phyloP scores from a whole-genome alignment of 169 alveolate genomes.

The Toxoplasma gondii region DNA sequence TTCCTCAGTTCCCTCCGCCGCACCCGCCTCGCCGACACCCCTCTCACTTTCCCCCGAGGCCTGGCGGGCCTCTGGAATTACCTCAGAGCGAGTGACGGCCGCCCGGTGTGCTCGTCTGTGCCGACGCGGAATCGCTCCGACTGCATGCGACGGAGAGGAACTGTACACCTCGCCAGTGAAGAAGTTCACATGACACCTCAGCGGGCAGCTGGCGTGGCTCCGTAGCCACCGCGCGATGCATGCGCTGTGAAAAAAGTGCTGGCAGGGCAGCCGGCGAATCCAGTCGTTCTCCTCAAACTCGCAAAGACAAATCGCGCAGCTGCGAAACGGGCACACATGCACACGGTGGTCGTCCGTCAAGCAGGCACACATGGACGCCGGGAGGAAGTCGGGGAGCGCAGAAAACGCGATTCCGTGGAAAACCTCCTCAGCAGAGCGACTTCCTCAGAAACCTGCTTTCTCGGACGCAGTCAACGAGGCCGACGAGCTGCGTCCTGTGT shows the following conservation, averaged over 20 bases:
- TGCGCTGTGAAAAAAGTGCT: conserved; percentile 78
- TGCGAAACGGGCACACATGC: background rate
- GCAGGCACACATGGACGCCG: background rate
- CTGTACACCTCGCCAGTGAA: conserved; percentile 10
- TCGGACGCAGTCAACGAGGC: too few relatives aligned
- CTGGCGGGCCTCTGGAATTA: too few relatives aligned
- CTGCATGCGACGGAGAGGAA: background rate
- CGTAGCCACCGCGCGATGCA: conserved; percentile 83
- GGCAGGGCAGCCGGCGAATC: conserved; percentile 80
- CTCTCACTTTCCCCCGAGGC: too few relatives aligned
- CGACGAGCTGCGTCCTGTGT: too few relatives aligned
- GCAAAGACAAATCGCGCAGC: conserved; percentile 54
- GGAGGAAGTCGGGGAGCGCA: background rate
- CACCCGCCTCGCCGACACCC: too few relatives aligned
- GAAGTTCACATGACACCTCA: conserved; percentile 42
- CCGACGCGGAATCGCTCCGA: background rate
- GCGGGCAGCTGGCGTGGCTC: conserved; percentile 73
- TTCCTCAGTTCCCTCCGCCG: too few relatives aligned
- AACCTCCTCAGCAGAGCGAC: too few relatives aligned
- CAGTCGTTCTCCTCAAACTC: conserved; percentile 39
- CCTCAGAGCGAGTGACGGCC: too few relatives aligned
- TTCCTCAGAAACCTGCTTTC: too few relatives aligned
- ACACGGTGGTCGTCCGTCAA: background rate
- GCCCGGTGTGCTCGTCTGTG: background rate
- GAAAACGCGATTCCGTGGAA: too few relatives aligned